Evolutionary conservation across 2,329 filamentous ascomycete species (phyloP), one percentile per base, ranked within the genome.

Genomic region (Fusarium sp.): DNA sequence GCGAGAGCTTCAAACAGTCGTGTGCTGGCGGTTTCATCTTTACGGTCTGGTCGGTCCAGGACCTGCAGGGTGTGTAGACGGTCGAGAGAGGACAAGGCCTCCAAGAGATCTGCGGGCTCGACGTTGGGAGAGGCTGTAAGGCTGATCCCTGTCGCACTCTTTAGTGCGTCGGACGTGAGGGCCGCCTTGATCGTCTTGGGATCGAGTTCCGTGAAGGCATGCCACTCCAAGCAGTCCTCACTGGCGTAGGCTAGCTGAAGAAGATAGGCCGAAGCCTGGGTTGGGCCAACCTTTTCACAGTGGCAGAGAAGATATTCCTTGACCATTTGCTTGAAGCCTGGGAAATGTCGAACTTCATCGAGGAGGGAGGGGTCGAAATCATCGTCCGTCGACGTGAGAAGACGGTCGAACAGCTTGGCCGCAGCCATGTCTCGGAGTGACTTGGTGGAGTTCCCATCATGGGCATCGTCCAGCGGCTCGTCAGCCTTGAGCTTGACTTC

Each of bases 1-100:
- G 35, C 38, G 2, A 70, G 46, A 33, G 62, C 49, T 2, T 58
- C 36, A 17, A 67, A 67, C 5, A 64, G 20, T 22, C 42, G 17
- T 22, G 33, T 38, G 40, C 36, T 64, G 6, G 8, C 10, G 24
- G 22, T 6, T 22, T 64, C 56, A 14, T 57, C 35, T 24, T 67
- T 17, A 1, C 60, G 46, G 11, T 44, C 17, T 8, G 64, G 64
- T 10, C 27, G 22, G 20, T 61, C 56, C 9, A 67, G 31, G 7
- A 62, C 49, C n/a, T 69, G 60, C 9, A 69, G 27, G 14, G 24
- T 49, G 17, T 69, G 38, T 16, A 69, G 27, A n/a, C 6, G 31
- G 11, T 36, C 17, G 10, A 67, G 55, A 11, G 33, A 24, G 12
- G 67, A 56, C 17, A 69, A 29, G n/a, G 64, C 59, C 7, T 44